These are phyloP conservation scores for Zalaria obscura DNA, from an alignment of 2,329 filamentous ascomycete genomes.

Conservation along the genomic window DNA sequence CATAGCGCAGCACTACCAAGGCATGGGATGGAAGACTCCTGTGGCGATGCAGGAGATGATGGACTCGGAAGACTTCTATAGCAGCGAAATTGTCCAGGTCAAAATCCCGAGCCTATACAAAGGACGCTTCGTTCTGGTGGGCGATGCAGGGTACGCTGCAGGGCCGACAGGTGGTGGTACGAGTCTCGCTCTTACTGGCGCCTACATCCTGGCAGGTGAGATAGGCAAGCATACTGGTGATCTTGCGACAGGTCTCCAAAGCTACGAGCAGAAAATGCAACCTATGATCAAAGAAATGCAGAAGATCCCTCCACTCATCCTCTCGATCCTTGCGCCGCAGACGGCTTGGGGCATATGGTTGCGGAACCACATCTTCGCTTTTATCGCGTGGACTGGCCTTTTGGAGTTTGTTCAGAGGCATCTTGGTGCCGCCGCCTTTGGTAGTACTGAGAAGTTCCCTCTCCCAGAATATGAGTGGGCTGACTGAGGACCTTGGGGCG, in stretches of 20 bases:
- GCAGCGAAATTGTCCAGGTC: constrained; percentile 18
- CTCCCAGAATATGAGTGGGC: no score
- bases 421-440: background rate
- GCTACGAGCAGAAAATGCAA: constrained; percentile 30
- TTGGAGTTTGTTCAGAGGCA: constrained; percentile 16
- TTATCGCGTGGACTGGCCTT: constrained; percentile 24
- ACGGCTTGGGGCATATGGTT: constrained; percentile 31
- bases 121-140: constrained; percentile 23
- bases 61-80: constrained; percentile 12
- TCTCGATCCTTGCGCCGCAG: constrained; percentile 28
- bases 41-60: constrained; percentile 9
- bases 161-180: constrained; percentile 23
- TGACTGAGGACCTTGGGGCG: no score
- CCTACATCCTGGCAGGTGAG: constrained; percentile 44
- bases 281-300: constrained; percentile 29
- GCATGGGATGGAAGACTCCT: constrained; percentile 10
- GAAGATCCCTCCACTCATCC: constrained; percentile 19
- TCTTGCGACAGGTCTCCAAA: constrained; percentile 23
- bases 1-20: constrained; percentile 10
- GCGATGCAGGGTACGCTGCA: constrained; percentile 25
- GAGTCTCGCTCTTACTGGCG: constrained; percentile 21
- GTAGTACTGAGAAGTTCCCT: no score
- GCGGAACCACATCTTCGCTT: constrained; percentile 26
- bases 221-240: constrained; percentile 13
- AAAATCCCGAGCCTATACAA: constrained; percentile 16